Percentiles rank a stretch among this genome's conserved stretches.
Evolutionary conservation across 371 early-diverging fungal species (phyloP).

Genomic region (Mycotypha africana): DNA sequence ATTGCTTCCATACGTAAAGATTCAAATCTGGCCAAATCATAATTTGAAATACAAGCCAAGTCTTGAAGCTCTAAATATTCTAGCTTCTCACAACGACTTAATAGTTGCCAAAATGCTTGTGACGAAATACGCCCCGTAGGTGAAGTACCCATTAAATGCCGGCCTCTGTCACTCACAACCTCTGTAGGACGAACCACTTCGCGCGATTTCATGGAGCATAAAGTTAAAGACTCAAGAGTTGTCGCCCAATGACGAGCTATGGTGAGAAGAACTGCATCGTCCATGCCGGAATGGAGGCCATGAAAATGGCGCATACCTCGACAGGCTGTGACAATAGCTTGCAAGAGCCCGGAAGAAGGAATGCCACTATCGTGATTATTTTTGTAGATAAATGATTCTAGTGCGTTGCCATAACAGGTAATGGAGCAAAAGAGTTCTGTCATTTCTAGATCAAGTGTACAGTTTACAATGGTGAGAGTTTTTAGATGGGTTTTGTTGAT

Average conservation of each 20-base stretch:
- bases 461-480: slow-evolving; percentile 28
- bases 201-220: slow-evolving; percentile 12
- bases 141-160: slow-evolving; percentile 8
- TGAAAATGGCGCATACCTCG: slow-evolving; percentile 38
- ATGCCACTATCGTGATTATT: slow-evolving; percentile 38
- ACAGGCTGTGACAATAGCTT: slow-evolving; percentile 36
- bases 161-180: slow-evolving; percentile 10
- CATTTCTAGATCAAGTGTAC: slow-evolving; percentile 45
- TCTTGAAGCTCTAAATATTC: slow-evolving; percentile 35
- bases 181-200: slow-evolving; percentile 8
- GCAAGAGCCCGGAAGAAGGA: slow-evolving; percentile 28
- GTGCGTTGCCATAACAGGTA: slow-evolving; percentile 28
- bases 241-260: slow-evolving; percentile 42
- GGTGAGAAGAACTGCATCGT: slow-evolving; percentile 35
- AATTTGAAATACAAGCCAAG: slow-evolving; percentile 37
- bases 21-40: slow-evolving; percentile 20
- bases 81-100: slow-evolving; percentile 14
- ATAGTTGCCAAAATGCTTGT: slow-evolving; percentile 17
- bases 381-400: slow-evolving; percentile 27
- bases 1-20: not conserved
- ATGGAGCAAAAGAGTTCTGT: slow-evolving; percentile 41
- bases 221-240: slow-evolving; percentile 18
- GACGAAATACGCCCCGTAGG: slow-evolving; percentile 23
- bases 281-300: slow-evolving; percentile 39
- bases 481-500: slow-evolving; percentile 23